phyloP scores from a whole-genome alignment of 495 filamentous ascomycete species.

The Trichocladium uniseriatum region DNA sequence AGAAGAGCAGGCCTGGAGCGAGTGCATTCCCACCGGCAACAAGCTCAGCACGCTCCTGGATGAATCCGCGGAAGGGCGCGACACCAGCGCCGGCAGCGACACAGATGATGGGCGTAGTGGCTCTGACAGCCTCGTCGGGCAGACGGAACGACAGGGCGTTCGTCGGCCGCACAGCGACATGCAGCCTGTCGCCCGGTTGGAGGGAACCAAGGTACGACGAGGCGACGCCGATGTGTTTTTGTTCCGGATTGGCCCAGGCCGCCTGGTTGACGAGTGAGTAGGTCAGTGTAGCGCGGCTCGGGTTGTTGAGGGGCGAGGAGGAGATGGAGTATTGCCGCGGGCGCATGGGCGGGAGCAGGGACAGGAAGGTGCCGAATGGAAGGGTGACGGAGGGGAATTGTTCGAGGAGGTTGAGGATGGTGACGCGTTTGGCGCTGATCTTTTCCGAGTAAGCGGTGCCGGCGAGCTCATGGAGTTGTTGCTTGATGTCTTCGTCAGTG shows the following conservation, averaged over 20 bases:
- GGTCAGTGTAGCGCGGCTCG: conserved; percentile 52
- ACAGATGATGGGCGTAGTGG: conserved; percentile 57
- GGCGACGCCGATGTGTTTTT: conserved; percentile 46
- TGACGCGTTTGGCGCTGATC: conserved; percentile 48
- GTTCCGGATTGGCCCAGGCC: conserved; percentile 39
- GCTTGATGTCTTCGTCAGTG: conserved; percentile 27
- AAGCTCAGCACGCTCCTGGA: conserved; percentile 55
- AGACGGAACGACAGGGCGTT: conserved; percentile 55
- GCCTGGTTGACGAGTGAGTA: conserved; percentile 54
- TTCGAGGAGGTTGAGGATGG: conserved; percentile 56
- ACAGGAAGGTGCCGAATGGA: conserved; percentile 53
- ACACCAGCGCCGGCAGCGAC: conserved; percentile 47
- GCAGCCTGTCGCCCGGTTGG: conserved; percentile 48
- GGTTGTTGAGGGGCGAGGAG: conserved; percentile 55
- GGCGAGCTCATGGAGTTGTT: conserved; percentile 40
- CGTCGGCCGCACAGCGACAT: conserved; percentile 50
- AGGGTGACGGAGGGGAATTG: conserved; percentile 46
- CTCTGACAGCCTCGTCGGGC: conserved; percentile 39
- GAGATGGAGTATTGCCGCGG: conserved; percentile 74
- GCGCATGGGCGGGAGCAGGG: conserved; percentile 64
- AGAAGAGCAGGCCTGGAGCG: conserved; percentile 52
- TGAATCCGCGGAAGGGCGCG: conserved; percentile 62
- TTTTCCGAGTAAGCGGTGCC: conserved; percentile 43
- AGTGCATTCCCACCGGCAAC: conserved; percentile 41
- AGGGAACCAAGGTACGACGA: conserved; percentile 54